Percentiles rank a stretch among this genome's conserved stretches.
Evolutionary conservation across 2,329 filamentous ascomycete genomes (phyloP).

Genomic region (Fusarium annulatum): DNA sequence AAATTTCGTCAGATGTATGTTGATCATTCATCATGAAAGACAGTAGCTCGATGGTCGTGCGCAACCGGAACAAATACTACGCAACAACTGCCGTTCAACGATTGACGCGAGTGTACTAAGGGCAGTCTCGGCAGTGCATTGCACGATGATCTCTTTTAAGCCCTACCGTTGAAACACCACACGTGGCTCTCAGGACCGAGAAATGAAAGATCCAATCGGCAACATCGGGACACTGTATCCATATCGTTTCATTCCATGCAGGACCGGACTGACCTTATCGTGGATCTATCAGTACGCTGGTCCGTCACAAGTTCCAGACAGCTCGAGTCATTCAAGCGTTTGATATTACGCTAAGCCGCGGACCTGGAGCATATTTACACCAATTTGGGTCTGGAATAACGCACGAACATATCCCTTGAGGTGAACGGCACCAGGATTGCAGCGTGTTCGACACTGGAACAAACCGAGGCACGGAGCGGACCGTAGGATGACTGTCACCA

Average conservation of each 20-base stretch:
- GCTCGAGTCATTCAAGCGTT: constrained; percentile 4
- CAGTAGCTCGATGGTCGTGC: background rate
- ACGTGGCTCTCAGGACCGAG: constrained; percentile 2
- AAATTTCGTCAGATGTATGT: background rate
- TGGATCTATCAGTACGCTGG: background rate
- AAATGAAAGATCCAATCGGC: background rate
- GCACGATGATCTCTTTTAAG: constrained; percentile 7
- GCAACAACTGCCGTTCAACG: background rate
- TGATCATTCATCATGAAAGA: background rate
- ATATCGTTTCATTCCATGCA: background rate
- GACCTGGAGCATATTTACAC: background rate
- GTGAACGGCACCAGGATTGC: background rate
- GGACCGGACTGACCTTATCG: background rate
- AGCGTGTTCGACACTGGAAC: constrained; percentile 3
- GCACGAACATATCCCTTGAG: background rate
- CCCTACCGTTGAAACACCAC: constrained; percentile 16
- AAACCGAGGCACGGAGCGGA: constrained; percentile 18
- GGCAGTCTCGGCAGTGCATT: background rate
- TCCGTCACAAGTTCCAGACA: background rate
- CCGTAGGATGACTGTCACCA: constrained; percentile 21
- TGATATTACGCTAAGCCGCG: constrained; percentile 7
- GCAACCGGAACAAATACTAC: background rate
- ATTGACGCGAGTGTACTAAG: background rate
- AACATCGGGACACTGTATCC: constrained; percentile 12
- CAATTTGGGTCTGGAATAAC: background rate